Base-by-base conservation (phyloP, 2,329 filamentous ascomycete genomes). In the Xylariomycetidae sp. region DNA sequence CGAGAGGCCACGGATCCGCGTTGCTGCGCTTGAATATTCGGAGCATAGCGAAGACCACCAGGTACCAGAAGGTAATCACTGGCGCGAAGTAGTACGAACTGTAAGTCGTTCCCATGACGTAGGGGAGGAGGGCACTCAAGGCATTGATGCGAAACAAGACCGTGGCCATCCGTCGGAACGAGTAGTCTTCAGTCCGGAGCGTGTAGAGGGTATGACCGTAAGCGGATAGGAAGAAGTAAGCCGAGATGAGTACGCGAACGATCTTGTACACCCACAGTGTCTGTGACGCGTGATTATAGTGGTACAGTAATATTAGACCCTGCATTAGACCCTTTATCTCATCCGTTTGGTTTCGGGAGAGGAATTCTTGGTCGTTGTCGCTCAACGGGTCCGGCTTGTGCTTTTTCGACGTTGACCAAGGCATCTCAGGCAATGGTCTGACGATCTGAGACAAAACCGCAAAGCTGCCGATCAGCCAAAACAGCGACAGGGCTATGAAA, bases 261-360 rank as follows among this genome's bases (percentile, higher is more conserved):
- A 74, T 56, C 45, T 74, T 64, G 54, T 78, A 76, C 19, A 76
- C 63, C 48, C 66, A 66, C 4, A 74, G 52, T 3, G 58, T 49
- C 39, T 61, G 60, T 6, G 67, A 72, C 17, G 67, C 70, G 14
- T 70, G 65, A 20, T 73, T 72, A 52, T 75, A 80, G 39, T 77
- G 70, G 46, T 77, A 80, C 10, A 75, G 57, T 4, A 67, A 46
- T 29, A 68, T 58, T 13, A 79, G 55, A 10, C 65, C 62, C 42
- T 80, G 76, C 72, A 82, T 76, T 64, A 74, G 72, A 2, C 79
- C 79, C 56, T 80, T 82, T 68, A 76, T 79, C 50, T 82, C 79
- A 40, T 80, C 68, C 0, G 72, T 74, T 43, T 80, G 73, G 28
- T 69, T 61, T 31, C 76, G 64, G 1, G 69, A 64, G 5, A 80